A percentile compares a stretch with the other conserved stretches of the same genome.
Conservation (phyloP, 129 eudicot genomes). For the Pseudognaphalium luteoalbum region DNA sequence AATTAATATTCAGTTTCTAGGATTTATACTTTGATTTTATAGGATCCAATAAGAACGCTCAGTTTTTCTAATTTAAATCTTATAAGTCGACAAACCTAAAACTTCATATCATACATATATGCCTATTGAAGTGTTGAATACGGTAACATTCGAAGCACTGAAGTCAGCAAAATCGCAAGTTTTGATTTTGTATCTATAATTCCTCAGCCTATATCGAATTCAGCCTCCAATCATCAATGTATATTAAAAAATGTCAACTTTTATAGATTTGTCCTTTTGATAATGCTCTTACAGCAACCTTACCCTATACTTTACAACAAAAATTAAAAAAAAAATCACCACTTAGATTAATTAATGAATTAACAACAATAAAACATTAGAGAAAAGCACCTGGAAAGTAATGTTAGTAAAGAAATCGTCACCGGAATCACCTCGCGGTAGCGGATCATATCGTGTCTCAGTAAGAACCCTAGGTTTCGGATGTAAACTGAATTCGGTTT, state of each 20-base stretch:
- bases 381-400: constrained; percentile 75
- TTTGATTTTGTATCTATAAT: neutral
- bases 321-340: neutral
- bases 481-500: constrained; percentile 39
- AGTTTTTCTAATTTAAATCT: too few relatives aligned
- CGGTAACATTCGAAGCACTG: neutral
- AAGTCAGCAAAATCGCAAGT: neutral
- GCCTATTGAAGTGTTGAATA: neutral
- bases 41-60: neutral
- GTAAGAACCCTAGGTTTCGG: constrained; percentile 40
- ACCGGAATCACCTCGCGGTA: constrained; percentile 66
- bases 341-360: too few relatives aligned
- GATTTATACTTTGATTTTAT: neutral
- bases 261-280: too few relatives aligned
- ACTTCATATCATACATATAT: neutral
- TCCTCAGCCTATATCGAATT: neutral
- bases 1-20: neutral
- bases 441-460: constrained; percentile 38
- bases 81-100: neutral
- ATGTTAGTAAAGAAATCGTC: constrained; percentile 55
- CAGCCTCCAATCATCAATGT: neutral
- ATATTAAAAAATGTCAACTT: too few relatives aligned
- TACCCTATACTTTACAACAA: neutral
- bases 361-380: neutral
- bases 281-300: neutral